Percentiles rank a stretch among this genome's conserved stretches.
Conservation (phyloP, 2,329 filamentous ascomycete species). For the Fusarium sp. region DNA sequence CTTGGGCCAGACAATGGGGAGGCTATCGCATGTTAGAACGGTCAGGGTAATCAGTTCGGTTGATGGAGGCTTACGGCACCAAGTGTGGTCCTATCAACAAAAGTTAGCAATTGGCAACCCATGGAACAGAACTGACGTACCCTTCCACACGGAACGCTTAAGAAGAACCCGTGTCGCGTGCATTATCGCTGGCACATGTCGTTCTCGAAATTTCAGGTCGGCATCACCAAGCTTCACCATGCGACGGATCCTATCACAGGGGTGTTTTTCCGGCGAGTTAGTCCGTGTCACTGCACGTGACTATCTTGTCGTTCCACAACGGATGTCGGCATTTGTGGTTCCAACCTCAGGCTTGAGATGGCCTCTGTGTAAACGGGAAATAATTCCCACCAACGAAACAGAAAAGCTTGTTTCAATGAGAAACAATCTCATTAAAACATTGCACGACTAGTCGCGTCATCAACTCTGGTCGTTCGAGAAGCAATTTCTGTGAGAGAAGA, state of each 20-base stretch:
- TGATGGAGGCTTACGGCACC: constrained; percentile 61
- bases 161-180: constrained; percentile 75
- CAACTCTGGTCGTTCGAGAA: background rate
- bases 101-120: constrained; percentile 37
- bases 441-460: constrained; percentile 16
- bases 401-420: constrained; percentile 26
- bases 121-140: constrained; percentile 58
- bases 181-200: constrained; percentile 63
- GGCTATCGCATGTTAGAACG: constrained; percentile 56
- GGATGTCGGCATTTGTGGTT: constrained; percentile 28
- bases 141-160: constrained; percentile 90
- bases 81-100: constrained; percentile 61
- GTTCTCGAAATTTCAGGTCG: constrained; percentile 41
- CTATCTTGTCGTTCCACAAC: background rate
- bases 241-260: constrained; percentile 16
- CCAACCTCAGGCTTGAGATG: constrained; percentile 19
- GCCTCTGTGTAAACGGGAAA: constrained; percentile 25
- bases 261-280: constrained; percentile 39
- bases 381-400: constrained; percentile 37
- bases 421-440: constrained; percentile 4
- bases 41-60: constrained; percentile 18
- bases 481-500: background rate
- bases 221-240: constrained; percentile 38
- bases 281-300: constrained; percentile 28
- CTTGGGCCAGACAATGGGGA: constrained; percentile 73